Base-by-base conservation (phyloP, 495 filamentous ascomycete species). In the Usnea hakonensis region DNA sequence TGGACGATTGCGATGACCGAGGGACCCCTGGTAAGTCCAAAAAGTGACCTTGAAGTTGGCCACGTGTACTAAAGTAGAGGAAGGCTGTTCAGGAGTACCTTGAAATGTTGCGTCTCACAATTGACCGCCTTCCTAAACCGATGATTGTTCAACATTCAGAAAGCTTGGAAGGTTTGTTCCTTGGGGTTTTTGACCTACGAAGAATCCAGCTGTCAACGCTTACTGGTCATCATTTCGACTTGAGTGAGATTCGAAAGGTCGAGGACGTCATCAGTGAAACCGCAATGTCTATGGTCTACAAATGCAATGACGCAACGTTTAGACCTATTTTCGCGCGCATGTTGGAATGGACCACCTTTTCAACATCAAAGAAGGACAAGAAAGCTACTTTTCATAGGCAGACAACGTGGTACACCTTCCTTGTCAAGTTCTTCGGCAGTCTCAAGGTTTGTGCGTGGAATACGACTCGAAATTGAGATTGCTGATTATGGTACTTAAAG, bases 221-320 rank as follows among this genome's bases (percentile, higher is more conserved):
- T 13, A 71, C 70, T 16, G 63, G 75, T 10, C 72, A 78, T 19
- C 68, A 66, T 38, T 79, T 79, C 35, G 73, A 78, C 32, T 72
- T 76, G 35, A 74, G 76, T 8, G 80, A 83, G 41, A 68, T 91
- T 35, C 77, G 82, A 32, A 77, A 81, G 54, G 76, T 90, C n/a
- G 90, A 96, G 72, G 76, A 75, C 36, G 68, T 75, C 4, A 66
- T 90, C 58, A 84, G 89, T 65, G 78, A 86, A 14, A 78, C 85
- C 3, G 85, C 84, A 0, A 83, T 97, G 43, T 88, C 90, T 71
- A 92, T 96, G 85, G 88, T 94, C 56, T 89, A 95, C 76, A 97
- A 97, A 79, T 81, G 97, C 26, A 97, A 96, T 73, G 95, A 98
- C 73, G 84, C 87, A n/a, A 83, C 88, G 21, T 98, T 97, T 83